phyloP scores from a whole-genome alignment of 768 basidiomycete species.

The Hygrophorus russula region DNA sequence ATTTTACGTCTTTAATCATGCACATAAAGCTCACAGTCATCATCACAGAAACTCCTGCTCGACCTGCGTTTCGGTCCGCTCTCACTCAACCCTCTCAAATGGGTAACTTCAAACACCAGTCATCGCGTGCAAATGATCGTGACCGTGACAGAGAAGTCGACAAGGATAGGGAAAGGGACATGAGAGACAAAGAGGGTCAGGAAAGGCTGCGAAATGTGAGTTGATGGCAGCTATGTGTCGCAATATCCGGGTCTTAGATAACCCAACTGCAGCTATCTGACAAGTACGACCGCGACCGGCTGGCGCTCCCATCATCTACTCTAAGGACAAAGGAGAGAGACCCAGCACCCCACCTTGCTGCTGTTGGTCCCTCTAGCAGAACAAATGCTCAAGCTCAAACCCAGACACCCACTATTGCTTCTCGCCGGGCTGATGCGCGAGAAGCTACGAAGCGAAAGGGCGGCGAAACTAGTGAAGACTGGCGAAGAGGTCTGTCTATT shows the following conservation, averaged over 20 bases:
- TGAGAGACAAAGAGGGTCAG: conserved; percentile 65
- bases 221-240: conserved; percentile 7
- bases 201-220: conserved; percentile 69
- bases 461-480: conserved; percentile 71
- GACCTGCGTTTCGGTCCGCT: conserved; percentile 61
- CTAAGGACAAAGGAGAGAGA: conserved; percentile 62
- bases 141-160: conserved; percentile 41
- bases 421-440: conserved; percentile 46
- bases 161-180: conserved; percentile 46
- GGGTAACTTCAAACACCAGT: conserved; percentile 90
- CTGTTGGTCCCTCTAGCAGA: conserved; percentile 28
- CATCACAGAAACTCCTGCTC: conserved; percentile 35
- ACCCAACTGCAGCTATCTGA: conserved; percentile 55
- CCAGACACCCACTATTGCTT: conserved; percentile 23
- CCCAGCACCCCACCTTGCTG: conserved; percentile 43
- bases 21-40: conserved; percentile 3
- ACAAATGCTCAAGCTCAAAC: conserved; percentile 26
- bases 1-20: not conserved
- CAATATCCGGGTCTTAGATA: not conserved
- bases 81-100: conserved; percentile 81
- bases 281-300: conserved; percentile 77
- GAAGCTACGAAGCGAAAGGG: conserved; percentile 56
- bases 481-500: conserved; percentile 60
- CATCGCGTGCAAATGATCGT: conserved; percentile 56
- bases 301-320: conserved; percentile 39